Evolutionary conservation across 495 filamentous ascomycete genomes (phyloP).

Genomic region (Podospora bellae-mahoneyi): DNA sequence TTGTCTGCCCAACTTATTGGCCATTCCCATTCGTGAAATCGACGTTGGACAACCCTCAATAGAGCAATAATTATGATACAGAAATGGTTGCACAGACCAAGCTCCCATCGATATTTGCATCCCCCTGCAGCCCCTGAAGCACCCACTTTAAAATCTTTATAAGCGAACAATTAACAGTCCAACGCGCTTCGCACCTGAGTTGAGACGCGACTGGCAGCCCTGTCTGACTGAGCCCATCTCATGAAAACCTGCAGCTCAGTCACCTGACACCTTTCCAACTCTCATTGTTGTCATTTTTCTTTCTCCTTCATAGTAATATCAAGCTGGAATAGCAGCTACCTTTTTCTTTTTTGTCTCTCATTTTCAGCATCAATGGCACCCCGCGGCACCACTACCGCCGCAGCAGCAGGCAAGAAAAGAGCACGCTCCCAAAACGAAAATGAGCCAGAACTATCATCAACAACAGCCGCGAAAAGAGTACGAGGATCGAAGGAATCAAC

Average conservation of each 20-base stretch:
- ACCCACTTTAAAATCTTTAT: background rate
- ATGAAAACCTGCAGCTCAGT: background rate
- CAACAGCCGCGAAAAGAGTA: slow-evolving; percentile 33
- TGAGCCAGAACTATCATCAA: slow-evolving; percentile 12
- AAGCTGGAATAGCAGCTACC: background rate
- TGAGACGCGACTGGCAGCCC: background rate
- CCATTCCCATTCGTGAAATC: too few species aligned
- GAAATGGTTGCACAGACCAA: too few species aligned
- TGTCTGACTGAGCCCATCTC: background rate
- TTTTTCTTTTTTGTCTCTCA: background rate
- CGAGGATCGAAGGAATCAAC: slow-evolving; percentile 26
- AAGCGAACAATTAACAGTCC: background rate
- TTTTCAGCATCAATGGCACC: background rate
- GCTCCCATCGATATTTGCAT: too few species aligned
- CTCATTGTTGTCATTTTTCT: background rate
- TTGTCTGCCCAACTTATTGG: too few species aligned
- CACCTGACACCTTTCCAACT: background rate
- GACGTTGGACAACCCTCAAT: too few species aligned
- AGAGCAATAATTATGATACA: too few species aligned
- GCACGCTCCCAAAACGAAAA: slow-evolving; percentile 19
- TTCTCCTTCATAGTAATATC: background rate
- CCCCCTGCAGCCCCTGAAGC: background rate
- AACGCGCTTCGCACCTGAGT: background rate
- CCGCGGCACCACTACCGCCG: slow-evolving; percentile 10
- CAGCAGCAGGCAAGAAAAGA: slow-evolving; percentile 21